Evolutionary conservation across 805 yeast species (phyloP).

Genomic region (Candida silvicultrix): DNA sequence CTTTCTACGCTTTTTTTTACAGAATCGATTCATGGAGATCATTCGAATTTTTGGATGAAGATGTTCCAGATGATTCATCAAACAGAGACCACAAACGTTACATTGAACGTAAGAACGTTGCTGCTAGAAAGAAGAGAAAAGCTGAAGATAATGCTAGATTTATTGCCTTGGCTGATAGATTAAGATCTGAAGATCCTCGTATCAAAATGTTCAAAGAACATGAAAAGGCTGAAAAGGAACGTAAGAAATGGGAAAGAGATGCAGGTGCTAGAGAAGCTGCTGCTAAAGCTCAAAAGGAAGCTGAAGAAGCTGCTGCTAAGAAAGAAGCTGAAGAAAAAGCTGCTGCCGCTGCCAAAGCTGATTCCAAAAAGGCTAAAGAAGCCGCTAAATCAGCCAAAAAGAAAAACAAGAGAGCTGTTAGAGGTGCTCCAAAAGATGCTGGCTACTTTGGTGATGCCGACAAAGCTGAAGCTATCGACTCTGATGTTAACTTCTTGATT

Average conservation of each 20-base stretch:
- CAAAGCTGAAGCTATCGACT: conserved; percentile 61
- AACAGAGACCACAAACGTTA: conserved; percentile 99
- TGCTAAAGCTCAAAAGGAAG: conserved; percentile 80
- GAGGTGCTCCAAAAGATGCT: conserved; percentile 76
- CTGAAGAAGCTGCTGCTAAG: conserved; percentile 78
- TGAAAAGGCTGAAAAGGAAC: conserved; percentile 92
- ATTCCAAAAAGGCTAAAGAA: conserved; percentile 93
- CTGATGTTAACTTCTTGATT: conserved; percentile 73
- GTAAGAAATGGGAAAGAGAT: conserved; percentile 95
- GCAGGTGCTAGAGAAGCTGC: conserved; percentile 98
- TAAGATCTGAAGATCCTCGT: conserved; percentile 89
- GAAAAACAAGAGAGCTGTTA: conserved; percentile 89
- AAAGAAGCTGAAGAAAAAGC: conserved; percentile 71
- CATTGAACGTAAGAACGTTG: conserved; percentile 94
- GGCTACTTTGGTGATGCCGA: conserved; percentile 79
- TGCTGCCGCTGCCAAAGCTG: conserved; percentile 54
- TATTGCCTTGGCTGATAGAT: conserved; percentile 81
- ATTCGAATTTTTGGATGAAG: conserved; percentile 97
- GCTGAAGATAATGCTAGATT: conserved; percentile 93
- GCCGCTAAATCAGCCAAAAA: conserved; percentile 84
- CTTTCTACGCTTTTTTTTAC: conserved; percentile 87
- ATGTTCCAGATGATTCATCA: conserved; percentile 97
- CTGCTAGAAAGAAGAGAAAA: conserved; percentile 95
- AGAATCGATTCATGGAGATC: conserved; percentile 97
- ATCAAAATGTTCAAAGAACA: conserved; percentile 88